A percentile compares a stretch with the other conserved stretches of the same genome.
Evolutionary conservation across 139 green algal species (phyloP).

Genomic region (Chlamydomonas applanata): DNA sequence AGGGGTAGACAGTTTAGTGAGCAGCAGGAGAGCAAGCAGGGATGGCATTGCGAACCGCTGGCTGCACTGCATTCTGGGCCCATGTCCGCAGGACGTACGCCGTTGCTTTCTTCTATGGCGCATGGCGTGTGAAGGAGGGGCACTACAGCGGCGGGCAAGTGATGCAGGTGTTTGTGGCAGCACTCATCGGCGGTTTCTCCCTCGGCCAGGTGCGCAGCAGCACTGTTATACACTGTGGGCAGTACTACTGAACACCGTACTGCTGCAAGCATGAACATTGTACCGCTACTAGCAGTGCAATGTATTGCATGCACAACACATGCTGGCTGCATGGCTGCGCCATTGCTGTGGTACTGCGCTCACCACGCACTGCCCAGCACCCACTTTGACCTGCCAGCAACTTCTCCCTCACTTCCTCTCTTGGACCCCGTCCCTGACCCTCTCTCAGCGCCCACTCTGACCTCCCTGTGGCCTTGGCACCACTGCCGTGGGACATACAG

Average conservation of each 20-base stretch:
- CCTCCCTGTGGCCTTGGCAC: background rate
- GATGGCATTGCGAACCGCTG: too few relatives aligned
- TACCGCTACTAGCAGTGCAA: too few relatives aligned
- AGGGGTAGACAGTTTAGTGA: too few relatives aligned
- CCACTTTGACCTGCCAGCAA: background rate
- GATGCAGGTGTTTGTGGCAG: slow-evolving; percentile 68
- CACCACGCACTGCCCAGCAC: too few relatives aligned
- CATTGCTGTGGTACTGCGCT: too few relatives aligned
- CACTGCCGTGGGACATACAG: slow-evolving; percentile 31
- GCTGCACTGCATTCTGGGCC: background rate
- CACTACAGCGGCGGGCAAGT: slow-evolving; percentile 53
- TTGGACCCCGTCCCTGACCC: too few relatives aligned
- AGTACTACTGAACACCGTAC: background rate
- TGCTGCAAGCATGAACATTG: too few relatives aligned
- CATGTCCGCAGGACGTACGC: slow-evolving; percentile 42
- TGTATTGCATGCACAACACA: too few relatives aligned
- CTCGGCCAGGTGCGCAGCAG: slow-evolving; percentile 45
- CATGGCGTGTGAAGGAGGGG: slow-evolving; percentile 42
- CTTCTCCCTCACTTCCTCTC: background rate
- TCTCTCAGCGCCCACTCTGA: slow-evolving; percentile 10
- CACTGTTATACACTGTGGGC: background rate
- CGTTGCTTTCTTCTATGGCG: slow-evolving; percentile 77
- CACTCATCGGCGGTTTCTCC: slow-evolving; percentile 73
- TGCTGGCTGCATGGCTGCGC: too few relatives aligned
- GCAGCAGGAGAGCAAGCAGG: too few relatives aligned